Percentiles rank a stretch among this genome's conserved stretches.
Conservation (phyloP, 331 rosid genomes). For the Cydonia oblonga region DNA sequence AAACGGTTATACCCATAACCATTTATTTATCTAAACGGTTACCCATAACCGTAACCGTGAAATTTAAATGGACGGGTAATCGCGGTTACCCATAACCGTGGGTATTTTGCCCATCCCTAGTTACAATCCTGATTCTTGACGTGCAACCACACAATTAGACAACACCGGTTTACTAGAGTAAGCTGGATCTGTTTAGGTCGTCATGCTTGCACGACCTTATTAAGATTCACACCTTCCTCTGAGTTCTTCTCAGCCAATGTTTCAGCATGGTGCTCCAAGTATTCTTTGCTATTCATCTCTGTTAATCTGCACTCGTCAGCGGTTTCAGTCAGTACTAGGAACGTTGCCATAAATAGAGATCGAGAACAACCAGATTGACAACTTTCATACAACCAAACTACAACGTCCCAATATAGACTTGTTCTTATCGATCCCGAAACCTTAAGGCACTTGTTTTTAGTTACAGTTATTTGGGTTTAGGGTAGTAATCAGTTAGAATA, state of each 20-base stretch:
- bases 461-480: neutral
- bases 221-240: conserved; percentile 8
- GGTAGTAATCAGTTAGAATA: neutral
- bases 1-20: no score
- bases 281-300: conserved; percentile 85
- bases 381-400: neutral
- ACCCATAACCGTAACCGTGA: no score
- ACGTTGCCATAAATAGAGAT: neutral
- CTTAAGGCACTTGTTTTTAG: neutral
- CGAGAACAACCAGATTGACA: neutral
- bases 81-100: no score
- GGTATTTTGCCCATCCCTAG: no score
- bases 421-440: neutral
- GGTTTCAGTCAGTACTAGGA: conserved; percentile 9
- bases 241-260: conserved; percentile 35
- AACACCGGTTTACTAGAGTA: neutral
- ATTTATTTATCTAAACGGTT: no score
- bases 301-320: conserved; percentile 55
- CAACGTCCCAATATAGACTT: neutral
- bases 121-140: neutral
- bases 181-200: neutral
- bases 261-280: conserved; percentile 74
- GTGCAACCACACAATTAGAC: neutral
- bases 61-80: no score
- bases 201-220: conserved; percentile 28